Evolutionary conservation across 257 asterid species (phyloP), one percentile per base, ranked within the genome.

Genomic region (Primulina eburnea): DNA sequence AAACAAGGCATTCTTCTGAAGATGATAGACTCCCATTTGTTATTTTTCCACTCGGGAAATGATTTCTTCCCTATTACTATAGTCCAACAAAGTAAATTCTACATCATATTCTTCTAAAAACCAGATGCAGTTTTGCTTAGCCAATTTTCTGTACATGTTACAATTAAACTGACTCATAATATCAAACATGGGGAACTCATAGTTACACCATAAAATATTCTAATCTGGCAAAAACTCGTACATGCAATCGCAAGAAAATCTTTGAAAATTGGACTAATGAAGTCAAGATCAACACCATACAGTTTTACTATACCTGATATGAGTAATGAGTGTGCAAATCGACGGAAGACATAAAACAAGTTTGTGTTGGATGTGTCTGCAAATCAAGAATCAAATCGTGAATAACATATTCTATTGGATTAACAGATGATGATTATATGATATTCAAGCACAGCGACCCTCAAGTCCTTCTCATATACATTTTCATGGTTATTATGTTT

Each of bases 321-420:
- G 99, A 94, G 73, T 94, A 94, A 82, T 94, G 99, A 58, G 99
- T 94, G 85, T 94, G 99, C 76, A 94, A 90, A 84, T 94, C 97
- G 65, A 94, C 95, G 0, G 99, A 94, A 56, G 99, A 94, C 99
- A 91, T 91, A 64, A 94, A 94, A 77, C 99, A 94, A 8, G 97
- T 91, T 69, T 94, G 99, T n/a, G 96, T 81, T 47, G 99, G 99
- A 88, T 94, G 99, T 34, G 99, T 94, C 97, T 94, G 95, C 86
- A 91, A 70, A 76, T 78, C 79, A 82, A 73, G 61, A 57, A 76
- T 57, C 62, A 37, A 65, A 35, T 16, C 40, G 79, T 72, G 12
- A 74, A 35, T 14, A 37, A 60, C 17, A 53, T n/a, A 70, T 73
- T 65, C 61, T 32, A 75, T 17, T 26, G 12, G 29, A 24, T 58